Evolutionary conservation across 78 protist genomes (phyloP), one percentile per base, ranked within the genome.

Genomic region (Bodo saltans): DNA sequence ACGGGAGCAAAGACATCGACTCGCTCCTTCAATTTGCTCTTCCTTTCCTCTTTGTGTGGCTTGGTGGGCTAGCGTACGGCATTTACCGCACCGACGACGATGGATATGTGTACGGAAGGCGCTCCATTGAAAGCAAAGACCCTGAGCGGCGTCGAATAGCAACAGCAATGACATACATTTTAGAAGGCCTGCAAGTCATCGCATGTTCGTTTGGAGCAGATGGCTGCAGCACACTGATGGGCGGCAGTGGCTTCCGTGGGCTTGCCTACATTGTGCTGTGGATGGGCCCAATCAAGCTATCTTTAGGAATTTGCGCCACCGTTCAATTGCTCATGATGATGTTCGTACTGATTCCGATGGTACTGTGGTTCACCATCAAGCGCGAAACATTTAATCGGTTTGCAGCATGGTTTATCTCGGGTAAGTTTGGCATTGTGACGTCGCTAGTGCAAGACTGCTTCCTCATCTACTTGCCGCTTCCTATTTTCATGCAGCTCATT

Each of bases 21-120:
- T 12, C 23, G 30, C 30, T 12, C 68, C 68, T 68, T 27, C 3
- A 12, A 27, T 12, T 68, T 30, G 34, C 8, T 30, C 34, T 21
- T 25, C 8, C 42, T 38, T 12, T 47, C 35, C 28, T 33, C 26
- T 25, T 76, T 25, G 39, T 76, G n/a, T 76, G 81, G 81, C 4
- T 11, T 27, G 25, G 26, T 4, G 81, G 81, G 38, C 8, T 68
- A 28, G 81, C 29, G 25, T 17, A 42, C 34, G 41, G 17, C 35
- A 38, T 29, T 2, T 30, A 76, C 21, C 42, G 11, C 81, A 76
- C 81, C 35, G 81, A 30, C 81, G 81, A 76, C 12, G 69, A 60
- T 27, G 81, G 81, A 28, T 76, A 76, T 38, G 12, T 76, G 39
- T 8, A 4, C 34, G 69, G 35, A 17, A 8, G 69, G 69, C 26